These are phyloP conservation scores for Suhomyces sp. DNA, from an alignment of 805 yeast species.

Conservation along the genomic window DNA sequence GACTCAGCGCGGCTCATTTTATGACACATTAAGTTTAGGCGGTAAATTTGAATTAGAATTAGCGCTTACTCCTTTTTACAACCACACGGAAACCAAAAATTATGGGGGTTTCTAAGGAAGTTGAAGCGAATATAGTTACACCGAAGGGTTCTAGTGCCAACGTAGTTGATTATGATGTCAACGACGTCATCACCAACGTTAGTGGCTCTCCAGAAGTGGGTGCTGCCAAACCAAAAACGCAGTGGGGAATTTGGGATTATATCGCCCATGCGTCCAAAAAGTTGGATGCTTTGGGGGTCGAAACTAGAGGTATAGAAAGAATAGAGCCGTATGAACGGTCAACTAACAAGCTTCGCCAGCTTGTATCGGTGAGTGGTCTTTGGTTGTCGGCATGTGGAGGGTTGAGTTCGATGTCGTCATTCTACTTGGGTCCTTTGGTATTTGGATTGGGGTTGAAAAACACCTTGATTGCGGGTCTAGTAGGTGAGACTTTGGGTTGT, in stretches of 20 bases:
- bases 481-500: conserved; percentile 69
- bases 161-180: background rate
- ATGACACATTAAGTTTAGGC: background rate
- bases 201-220: background rate
- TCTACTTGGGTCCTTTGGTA: conserved; percentile 68
- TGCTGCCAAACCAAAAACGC: background rate
- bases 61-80: background rate
- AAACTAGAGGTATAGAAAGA: conserved; percentile 76
- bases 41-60: background rate
- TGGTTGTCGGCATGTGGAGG: conserved; percentile 90
- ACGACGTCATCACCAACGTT: background rate
- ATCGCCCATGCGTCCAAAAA: conserved; percentile 10
- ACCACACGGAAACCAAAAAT: background rate
- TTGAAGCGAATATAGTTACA: background rate
- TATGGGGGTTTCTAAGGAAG: background rate
- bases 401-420: conserved; percentile 84
- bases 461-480: conserved; percentile 57
- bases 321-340: conserved; percentile 65
- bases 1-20: background rate
- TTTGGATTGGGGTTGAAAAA: conserved; percentile 69
- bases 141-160: background rate
- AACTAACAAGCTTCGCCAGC: conserved; percentile 23
- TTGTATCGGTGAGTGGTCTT: conserved; percentile 57
- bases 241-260: conserved; percentile 2
- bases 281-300: conserved; percentile 60